Base-by-base conservation (phyloP, 805 yeast genomes). In the Yarrowia porcina region DNA sequence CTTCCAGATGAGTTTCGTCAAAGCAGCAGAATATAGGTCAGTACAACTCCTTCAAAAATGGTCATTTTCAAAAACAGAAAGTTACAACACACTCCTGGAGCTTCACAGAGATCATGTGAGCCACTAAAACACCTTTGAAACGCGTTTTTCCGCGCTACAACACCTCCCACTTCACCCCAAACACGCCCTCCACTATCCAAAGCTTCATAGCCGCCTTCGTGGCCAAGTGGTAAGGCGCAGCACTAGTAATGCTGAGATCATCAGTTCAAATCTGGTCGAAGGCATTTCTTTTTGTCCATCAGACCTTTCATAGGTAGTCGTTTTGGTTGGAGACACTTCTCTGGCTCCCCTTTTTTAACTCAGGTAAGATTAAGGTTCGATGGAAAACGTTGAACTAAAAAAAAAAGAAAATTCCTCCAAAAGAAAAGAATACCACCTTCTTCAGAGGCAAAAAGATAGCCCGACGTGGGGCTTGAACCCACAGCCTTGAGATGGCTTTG, bases 401-500 rank as follows among this genome's bases (percentile, higher is more conserved):
- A 39, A 4, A 12, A 20, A 21, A 9, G 23, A 13, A 21, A 7
- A n/a, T n/a, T n/a, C n/a, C n/a, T n/a, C n/a, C n/a, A n/a, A 21
- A 12, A 39, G 1, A 4, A 15, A 15, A 23, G 15, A 2, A 41
- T 21, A 13, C 17, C 27, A 12, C 9, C 11, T 5, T 2, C 15
- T 8, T 18, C 20, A 10, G 21, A 12, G n/a, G 12, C 27, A 41
- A 41, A 41, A 41, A 41, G 45, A 41, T 15, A 41, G 45, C 45
- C 45, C 45, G 45, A 41, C 45, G 45, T 41, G 45, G 45, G 45
- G 45, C 45, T 41, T 41, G 45, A 41, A 41, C 45, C 45, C 45
- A 41, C 45, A 41, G 45, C 45, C 45, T 41, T 41, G 45, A 41
- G 45, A 41, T 41, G 13, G 45, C 45, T 15, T 41, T 41, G 45